Evolutionary conservation across 352 stramenopile genomes (phyloP).

Genomic region (Plasmopara muralis): DNA sequence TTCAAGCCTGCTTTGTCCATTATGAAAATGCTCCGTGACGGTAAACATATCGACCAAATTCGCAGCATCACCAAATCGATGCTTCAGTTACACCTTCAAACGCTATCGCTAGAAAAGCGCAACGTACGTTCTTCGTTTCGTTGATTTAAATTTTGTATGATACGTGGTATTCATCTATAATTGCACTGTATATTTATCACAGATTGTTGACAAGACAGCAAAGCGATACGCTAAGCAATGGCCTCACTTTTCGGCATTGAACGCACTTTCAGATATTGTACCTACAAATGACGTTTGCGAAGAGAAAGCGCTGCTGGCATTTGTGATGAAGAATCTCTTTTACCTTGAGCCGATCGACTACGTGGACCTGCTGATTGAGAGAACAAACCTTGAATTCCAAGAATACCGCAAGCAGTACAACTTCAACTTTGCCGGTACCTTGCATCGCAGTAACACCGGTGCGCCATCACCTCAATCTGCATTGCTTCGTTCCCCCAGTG

Average conservation of each 20-base stretch:
- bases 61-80: conserved; percentile 34
- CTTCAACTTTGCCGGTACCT: conserved; percentile 22
- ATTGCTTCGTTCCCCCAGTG: conserved; percentile 15
- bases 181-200: background rate
- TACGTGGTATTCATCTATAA: conserved; percentile 8
- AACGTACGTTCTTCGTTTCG: conserved; percentile 16
- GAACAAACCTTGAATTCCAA: conserved; percentile 33
- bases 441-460: conserved; percentile 23
- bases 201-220: conserved; percentile 40
- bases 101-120: conserved; percentile 30
- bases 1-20: conserved; percentile 29
- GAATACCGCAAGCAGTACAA: conserved; percentile 35
- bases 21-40: conserved; percentile 24
- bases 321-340: conserved; percentile 40
- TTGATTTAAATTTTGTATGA: background rate
- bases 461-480: conserved; percentile 20
- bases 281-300: conserved; percentile 8
- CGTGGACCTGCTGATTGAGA: conserved; percentile 33
- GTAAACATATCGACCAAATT: conserved; percentile 26
- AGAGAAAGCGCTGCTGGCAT: conserved; percentile 24
- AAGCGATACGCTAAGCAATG: conserved; percentile 25
- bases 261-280: conserved; percentile 7
- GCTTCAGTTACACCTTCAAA: conserved; percentile 33
- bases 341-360: conserved; percentile 39
- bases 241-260: conserved; percentile 16